phyloP scores from a whole-genome alignment of 78 protist species.

The Isochrysis galbana region DNA sequence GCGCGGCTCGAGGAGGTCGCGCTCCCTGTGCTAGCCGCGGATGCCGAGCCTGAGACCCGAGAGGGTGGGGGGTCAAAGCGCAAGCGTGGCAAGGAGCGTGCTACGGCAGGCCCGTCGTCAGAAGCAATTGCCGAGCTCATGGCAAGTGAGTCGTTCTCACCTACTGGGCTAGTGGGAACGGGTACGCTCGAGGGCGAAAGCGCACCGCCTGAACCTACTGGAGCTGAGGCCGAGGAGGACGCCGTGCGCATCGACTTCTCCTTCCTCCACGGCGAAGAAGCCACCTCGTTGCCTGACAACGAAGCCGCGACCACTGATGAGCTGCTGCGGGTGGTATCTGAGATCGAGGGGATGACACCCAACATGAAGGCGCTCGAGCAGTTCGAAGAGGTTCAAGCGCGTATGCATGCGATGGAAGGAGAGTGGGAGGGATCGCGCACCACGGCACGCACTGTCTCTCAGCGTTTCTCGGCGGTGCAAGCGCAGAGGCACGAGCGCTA shows the following conservation, averaged over 20 bases:
- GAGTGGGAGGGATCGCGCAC: neutral
- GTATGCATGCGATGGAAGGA: neutral
- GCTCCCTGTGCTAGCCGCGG: neutral
- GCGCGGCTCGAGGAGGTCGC: neutral
- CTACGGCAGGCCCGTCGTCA: neutral
- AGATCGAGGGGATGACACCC: slow-evolving; percentile 56
- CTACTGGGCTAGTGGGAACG: neutral
- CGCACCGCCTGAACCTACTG: neutral
- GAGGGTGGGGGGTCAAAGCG: neutral
- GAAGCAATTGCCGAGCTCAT: neutral
- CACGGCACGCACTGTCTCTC: neutral
- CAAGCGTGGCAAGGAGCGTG: neutral
- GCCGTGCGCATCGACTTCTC: neutral
- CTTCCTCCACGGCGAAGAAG: neutral
- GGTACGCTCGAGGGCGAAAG: neutral
- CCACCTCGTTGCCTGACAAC: neutral
- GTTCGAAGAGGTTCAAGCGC: slow-evolving; percentile 32
- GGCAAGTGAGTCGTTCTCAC: neutral
- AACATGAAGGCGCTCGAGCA: slow-evolving; percentile 68
- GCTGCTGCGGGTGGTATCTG: neutral
- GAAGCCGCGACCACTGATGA: neutral
- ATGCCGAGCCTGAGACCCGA: neutral
- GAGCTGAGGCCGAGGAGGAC: neutral
- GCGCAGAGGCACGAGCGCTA: slow-evolving; percentile 50
- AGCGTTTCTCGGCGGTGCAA: neutral